phyloP scores from a whole-genome alignment of 192 early-diverging fungal genomes.

The Thamnidium elegans region DNA sequence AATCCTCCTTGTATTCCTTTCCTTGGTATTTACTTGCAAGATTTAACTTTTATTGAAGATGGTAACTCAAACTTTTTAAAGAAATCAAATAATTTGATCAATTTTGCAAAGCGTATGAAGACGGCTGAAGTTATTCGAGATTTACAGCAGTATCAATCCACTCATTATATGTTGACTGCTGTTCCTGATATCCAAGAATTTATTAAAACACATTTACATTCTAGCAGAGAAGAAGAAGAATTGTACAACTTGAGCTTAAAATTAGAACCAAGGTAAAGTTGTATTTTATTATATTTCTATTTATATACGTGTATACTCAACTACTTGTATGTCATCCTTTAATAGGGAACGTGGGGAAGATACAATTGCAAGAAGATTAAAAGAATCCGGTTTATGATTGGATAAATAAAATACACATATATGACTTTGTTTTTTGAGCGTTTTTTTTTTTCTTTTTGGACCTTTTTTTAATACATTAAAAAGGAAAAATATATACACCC shows the following conservation, averaged over 20 bases:
- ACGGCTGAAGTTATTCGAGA: slow-evolving; percentile 85
- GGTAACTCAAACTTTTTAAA: slow-evolving; percentile 75
- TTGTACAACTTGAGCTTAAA: slow-evolving; percentile 77
- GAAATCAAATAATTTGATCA: slow-evolving; percentile 71
- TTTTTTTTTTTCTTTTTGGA: not conserved
- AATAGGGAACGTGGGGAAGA: slow-evolving; percentile 67
- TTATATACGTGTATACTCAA: not conserved
- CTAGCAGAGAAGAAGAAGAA: slow-evolving; percentile 64
- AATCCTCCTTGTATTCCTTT: slow-evolving; percentile 82
- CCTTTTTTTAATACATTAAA: not conserved
- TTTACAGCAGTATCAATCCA: slow-evolving; percentile 85
- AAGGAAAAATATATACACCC: too few relatives aligned
- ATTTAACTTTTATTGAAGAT: slow-evolving; percentile 88
- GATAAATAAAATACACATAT: not conserved
- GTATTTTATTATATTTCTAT: not conserved
- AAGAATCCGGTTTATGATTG: slow-evolving; percentile 62
- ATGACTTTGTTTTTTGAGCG: not conserved
- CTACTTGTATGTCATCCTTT: not conserved
- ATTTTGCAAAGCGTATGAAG: slow-evolving; percentile 86
- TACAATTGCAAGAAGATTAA: slow-evolving; percentile 66
- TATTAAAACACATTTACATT: slow-evolving; percentile 65
- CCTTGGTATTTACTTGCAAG: slow-evolving; percentile 79
- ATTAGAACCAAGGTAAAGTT: slow-evolving; percentile 69
- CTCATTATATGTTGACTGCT: slow-evolving; percentile 68
- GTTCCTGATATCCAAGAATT: slow-evolving; percentile 85